Base-by-base conservation (phyloP, 2,329 filamentous ascomycete species). In the Neofusicoccum umdonicola region DNA sequence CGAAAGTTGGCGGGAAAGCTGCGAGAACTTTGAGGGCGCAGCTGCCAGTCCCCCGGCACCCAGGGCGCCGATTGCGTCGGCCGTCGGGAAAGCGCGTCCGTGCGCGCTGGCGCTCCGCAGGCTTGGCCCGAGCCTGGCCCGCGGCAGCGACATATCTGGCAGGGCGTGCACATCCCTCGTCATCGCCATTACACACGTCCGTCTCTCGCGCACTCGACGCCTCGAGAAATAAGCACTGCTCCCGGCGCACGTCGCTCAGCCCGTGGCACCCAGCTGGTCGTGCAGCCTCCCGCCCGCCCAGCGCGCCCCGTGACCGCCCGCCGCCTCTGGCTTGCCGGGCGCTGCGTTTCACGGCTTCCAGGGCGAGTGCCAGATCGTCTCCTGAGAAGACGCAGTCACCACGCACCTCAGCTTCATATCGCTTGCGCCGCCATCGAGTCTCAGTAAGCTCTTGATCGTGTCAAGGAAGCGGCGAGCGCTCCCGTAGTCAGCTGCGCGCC, bases 1-100 rank as follows among this genome's bases (percentile, higher is more conserved):
- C 48, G 62, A 63, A 51, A 51, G 52, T 51, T 58, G 63, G 44
- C 52, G 37, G 68, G 67, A 68, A 68, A 71, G 67, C 64, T 61
- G 54, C 17, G 63, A 66, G 50, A 51, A 47, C 58, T 64, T 64
- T 64, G 62, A 47, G 41, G 39, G 61, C 48, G 27, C 48, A 48
- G 62, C 35, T 37, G 50, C 51, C 27, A 17, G 27, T 19, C n/a
- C 37, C 12, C 39, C 42, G 61, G 35, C 47, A 13, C 19, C 27
- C 39, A 15, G 41, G 5, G 3, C 41, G 34, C 41, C 39, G 19
- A 41, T 31, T 51, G 58, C 58, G 34, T 48, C 42, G 42, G 56
- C 31, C 19, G 27, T 22, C 31, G 57, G 57, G 57, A 39, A 52
- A 50, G 22, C 17, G 31, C 7, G 51, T 37, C 58, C 17, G 57